Base-by-base conservation (phyloP, 1,139 yeast genomes). In the Kurtzmaniella quercitrusa region DNA sequence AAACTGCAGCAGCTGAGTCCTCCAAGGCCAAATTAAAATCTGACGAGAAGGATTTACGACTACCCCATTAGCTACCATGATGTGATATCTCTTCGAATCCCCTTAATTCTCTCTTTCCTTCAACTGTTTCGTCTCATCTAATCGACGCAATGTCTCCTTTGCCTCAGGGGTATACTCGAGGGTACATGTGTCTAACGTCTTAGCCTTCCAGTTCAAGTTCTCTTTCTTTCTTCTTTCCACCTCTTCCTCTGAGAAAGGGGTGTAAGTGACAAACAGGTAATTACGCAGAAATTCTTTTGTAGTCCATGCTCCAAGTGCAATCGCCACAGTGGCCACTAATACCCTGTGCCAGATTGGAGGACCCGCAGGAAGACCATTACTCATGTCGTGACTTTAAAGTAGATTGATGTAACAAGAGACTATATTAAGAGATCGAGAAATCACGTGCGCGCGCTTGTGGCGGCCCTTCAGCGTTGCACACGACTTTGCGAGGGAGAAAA, bases 161-260 rank as follows among this genome's bases (percentile, higher is more conserved):
- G 75, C 77, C 47, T 72, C 76, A 0, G 74, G 74, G 2, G 69
- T 71, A 45, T 68, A 71, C 30, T 71, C 71, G 50, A 71, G 60
- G 0, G 75, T 68, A 18, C 68, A 50, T 2, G 66, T 55, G 14
- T 71, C 74, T 42, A 61, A 50, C n/a, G 62, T 57, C 38, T 53
- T 62, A 53, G 71, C 61, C 18, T 52, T 41, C 35, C 67, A 42
- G 1, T 69, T 67, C 3, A 60, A 46, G 19, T 65, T 56, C 36
- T 71, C 74, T 42, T 52, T 50, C 47, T 63, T 62, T 42, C 76
- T 54, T 38, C 67, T 49, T 45, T 68, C 74, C 9, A 71, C 49
- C 54, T 72, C 77, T 46, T 69, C 76, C 2, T 61, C 58, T 8
- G 66, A 52, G 46, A 60, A 69, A 2, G 76, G 76, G 39, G 59